Conservation (phyloP, 371 early-diverging fungal species). For the Mucor indicus region DNA sequence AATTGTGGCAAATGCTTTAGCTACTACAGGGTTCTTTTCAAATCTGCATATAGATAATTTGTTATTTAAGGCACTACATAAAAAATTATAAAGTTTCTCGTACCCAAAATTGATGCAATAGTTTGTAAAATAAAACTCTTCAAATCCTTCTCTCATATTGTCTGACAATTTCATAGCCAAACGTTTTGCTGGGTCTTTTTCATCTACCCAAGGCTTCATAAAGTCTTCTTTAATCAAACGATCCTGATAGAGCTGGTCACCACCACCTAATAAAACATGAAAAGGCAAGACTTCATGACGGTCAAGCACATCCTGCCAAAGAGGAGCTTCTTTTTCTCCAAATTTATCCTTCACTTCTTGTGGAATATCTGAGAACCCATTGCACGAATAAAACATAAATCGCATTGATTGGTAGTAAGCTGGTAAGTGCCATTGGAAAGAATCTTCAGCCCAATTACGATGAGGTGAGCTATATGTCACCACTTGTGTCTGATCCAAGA, state of each 20-base stretch:
- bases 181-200: constrained; percentile 45
- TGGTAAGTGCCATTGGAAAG: constrained; percentile 18
- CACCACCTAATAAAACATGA: constrained; percentile 79
- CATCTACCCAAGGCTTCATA: constrained; percentile 60
- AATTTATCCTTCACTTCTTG: constrained; percentile 48
- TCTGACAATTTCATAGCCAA: constrained; percentile 35
- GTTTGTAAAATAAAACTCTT: constrained; percentile 69
- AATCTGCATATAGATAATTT: constrained; percentile 11
- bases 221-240: constrained; percentile 47
- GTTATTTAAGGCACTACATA: not conserved
- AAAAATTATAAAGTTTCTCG: not conserved
- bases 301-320: constrained; percentile 76
- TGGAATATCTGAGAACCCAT: constrained; percentile 62
- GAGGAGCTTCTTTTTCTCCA: constrained; percentile 54
- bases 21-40: constrained; percentile 34
- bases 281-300: constrained; percentile 69
- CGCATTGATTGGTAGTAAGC: constrained; percentile 21
- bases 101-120: constrained; percentile 67
- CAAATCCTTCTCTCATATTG: constrained; percentile 52
- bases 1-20: constrained; percentile 61
- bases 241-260: constrained; percentile 83
- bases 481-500: constrained; percentile 15
- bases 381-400: constrained; percentile 38
- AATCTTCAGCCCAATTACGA: constrained; percentile 18
- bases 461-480: constrained; percentile 18